Base-by-base conservation (phyloP, 2,329 filamentous ascomycete genomes). In the Thermomyces lanuginosus region DNA sequence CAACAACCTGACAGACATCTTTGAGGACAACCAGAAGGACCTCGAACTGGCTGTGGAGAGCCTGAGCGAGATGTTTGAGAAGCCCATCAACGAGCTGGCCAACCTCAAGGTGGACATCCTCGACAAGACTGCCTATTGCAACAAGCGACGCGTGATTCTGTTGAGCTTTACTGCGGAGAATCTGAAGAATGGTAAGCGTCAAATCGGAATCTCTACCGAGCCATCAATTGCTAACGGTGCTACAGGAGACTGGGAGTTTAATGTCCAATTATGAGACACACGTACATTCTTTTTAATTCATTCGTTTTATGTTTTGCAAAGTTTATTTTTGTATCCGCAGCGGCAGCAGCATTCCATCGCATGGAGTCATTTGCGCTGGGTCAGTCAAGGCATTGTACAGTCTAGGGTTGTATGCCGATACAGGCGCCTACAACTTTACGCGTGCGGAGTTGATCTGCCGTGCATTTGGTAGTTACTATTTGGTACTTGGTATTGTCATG, bases 41-140 rank as follows among this genome's bases (percentile, higher is more conserved):
- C 60, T 98, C 13, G 89, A 98, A 54, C 78, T 98, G 72, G 86
- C 89, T 0, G 89, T 95, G 1, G 89, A 98, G 58, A 84, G 80
- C 31, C 59, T 98, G 37, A 92, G 82, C n/a, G 84, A 92, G 54
- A 92, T 98, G 82, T 98, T 98, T 40, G 89, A 98, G 64, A 93
- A 92, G 60, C 82, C 84, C 0, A 81, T 86, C n/a, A 60, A 72
- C 21, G 83, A 93, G 43, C 62, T 98, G 10, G 70, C 81, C 3
- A 71, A 76, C 23, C 63, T 93, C 33, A 95, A 93, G 60, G 82
- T 92, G 5, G 86, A 93, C 38, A 98, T 98, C 46, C 80, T 98
- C 72, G 86, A 98, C 54, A 95, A 93, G 66, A 98, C 86, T 3
- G 72, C 83, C 0, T 98, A 98, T 52, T 98, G 91, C 60, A 92